These are phyloP conservation scores for Cicer yamashitae DNA, from an alignment of 306 rosid genomes.

Conservation along the genomic window DNA sequence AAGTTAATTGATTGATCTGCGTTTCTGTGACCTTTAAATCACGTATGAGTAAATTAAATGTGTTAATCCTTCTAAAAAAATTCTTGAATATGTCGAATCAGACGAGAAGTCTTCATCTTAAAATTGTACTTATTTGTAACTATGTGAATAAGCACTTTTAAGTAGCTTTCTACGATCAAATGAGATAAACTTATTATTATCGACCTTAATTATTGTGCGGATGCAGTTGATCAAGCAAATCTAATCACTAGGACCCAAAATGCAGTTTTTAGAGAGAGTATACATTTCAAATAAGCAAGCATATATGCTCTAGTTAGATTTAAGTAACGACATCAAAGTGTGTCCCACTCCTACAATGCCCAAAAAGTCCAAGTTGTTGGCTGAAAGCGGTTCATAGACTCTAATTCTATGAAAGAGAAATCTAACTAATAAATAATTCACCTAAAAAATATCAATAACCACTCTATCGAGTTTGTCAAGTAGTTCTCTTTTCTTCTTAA, in stretches of 20 bases:
- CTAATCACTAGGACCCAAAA: slow-evolving; percentile 41
- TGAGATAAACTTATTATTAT: too few species aligned
- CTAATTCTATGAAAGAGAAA: slow-evolving; percentile 37
- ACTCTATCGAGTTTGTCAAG: background rate
- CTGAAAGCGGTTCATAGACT: slow-evolving; percentile 16
- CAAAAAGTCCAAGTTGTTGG: slow-evolving; percentile 40
- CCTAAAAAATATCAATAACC: background rate
- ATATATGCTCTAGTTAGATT: slow-evolving; percentile 43
- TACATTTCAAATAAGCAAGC: slow-evolving; percentile 41
- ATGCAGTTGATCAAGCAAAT: slow-evolving; percentile 35
- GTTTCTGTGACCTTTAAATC: too few species aligned
- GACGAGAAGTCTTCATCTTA: accelerated
- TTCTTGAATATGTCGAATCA: too few species aligned
- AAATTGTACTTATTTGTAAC: too few species aligned
- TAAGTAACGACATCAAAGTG: slow-evolving; percentile 26
- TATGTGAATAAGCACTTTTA: too few species aligned
- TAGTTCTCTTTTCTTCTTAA: too few species aligned
- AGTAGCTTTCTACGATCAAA: too few species aligned
- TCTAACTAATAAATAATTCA: slow-evolving; percentile 12
- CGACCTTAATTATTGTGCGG: slow-evolving; percentile 9
- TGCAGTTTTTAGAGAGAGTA: slow-evolving; percentile 33
- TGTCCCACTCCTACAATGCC: slow-evolving; percentile 17
- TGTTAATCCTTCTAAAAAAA: too few species aligned
- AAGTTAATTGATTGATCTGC: accelerated
- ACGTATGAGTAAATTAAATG: too few species aligned